Conservation (phyloP, 1,139 yeast species). For the Wickerhamomyces sp. region DNA sequence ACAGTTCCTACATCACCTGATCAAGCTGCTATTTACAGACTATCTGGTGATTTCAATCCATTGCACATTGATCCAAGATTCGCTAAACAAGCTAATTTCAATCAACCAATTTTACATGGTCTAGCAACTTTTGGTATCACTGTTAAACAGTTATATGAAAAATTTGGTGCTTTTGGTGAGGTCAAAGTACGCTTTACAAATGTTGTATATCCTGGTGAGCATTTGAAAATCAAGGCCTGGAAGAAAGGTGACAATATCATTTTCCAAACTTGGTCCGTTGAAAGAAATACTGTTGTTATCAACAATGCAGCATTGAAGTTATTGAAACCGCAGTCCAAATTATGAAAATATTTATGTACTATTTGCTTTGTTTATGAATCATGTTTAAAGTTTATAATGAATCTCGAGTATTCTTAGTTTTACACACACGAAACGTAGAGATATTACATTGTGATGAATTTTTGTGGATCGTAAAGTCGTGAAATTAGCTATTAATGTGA, state of each 20-base stretch:
- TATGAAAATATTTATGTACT: not conserved
- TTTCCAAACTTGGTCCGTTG: slow-evolving; percentile 82
- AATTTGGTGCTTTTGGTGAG: slow-evolving; percentile 79
- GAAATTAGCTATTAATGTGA: too few species aligned
- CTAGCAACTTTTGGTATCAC: slow-evolving; percentile 83
- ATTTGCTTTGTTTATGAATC: not conserved
- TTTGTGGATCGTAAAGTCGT: too few species aligned
- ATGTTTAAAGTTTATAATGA: not conserved
- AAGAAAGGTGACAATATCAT: slow-evolving; percentile 63
- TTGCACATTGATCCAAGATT: slow-evolving; percentile 90
- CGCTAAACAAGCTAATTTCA: slow-evolving; percentile 87
- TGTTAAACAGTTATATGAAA: slow-evolving; percentile 70
- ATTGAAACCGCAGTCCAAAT: slow-evolving; percentile 9
- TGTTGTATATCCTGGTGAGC: slow-evolving; percentile 96
- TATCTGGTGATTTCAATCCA: slow-evolving; percentile 94
- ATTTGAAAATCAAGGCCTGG: slow-evolving; percentile 82
- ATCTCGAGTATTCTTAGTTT: not conserved
- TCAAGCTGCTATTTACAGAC: slow-evolving; percentile 86
- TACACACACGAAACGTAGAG: not conserved
- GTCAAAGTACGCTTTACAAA: slow-evolving; percentile 90
- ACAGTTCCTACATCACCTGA: slow-evolving; percentile 61
- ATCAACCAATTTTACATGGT: slow-evolving; percentile 88
- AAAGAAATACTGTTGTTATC: slow-evolving; percentile 75
- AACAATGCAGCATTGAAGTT: slow-evolving; percentile 86
- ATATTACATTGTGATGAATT: not conserved